A percentile compares a stretch with the other conserved stretches of the same genome.
These are phyloP conservation scores for Stachybotrys chartarum DNA, from an alignment of 2,329 filamentous ascomycete species.

Conservation along the genomic window DNA sequence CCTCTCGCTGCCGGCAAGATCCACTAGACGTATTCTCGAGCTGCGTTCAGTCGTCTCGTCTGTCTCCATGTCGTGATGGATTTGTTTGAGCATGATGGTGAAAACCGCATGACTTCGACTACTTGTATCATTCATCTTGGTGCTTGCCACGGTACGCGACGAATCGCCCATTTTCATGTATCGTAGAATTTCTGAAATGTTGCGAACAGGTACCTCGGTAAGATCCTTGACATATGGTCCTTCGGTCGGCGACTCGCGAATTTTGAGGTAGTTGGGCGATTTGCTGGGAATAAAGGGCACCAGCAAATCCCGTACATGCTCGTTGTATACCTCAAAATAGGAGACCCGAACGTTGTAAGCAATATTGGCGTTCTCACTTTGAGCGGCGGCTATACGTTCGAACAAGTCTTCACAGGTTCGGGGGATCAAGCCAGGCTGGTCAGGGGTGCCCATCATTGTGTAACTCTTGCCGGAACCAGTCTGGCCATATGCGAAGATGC, in stretches of 20 bases:
- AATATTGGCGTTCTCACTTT: conserved; percentile 78
- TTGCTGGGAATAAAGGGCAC: conserved; percentile 64
- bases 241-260: conserved; percentile 89
- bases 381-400: conserved; percentile 73
- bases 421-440: conserved; percentile 86
- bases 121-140: conserved; percentile 99
- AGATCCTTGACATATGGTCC: conserved; percentile 96
- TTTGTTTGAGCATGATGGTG: conserved; percentile 96
- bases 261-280: conserved; percentile 87
- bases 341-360: conserved; percentile 96
- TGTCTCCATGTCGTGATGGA: conserved; percentile 94
- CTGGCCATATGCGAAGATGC: conserved; percentile 97
- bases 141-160: conserved; percentile 83
- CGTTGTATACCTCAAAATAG: conserved; percentile 99
- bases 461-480: conserved; percentile 97
- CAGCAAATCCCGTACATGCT: conserved; percentile 91
- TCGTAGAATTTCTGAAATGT: conserved; percentile 77
- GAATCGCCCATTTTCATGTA: conserved; percentile 86
- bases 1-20: conserved; percentile 89
- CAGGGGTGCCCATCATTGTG: conserved; percentile 89
- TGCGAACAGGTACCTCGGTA: conserved; percentile 86
- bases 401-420: conserved; percentile 95
- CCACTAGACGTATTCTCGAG: conserved; percentile 88
- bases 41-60: conserved; percentile 95
- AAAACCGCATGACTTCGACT: conserved; percentile 96